These are phyloP conservation scores for Sodiomyces alkalinus DNA, from an alignment of 2,329 filamentous ascomycete species.

Conservation along the genomic window DNA sequence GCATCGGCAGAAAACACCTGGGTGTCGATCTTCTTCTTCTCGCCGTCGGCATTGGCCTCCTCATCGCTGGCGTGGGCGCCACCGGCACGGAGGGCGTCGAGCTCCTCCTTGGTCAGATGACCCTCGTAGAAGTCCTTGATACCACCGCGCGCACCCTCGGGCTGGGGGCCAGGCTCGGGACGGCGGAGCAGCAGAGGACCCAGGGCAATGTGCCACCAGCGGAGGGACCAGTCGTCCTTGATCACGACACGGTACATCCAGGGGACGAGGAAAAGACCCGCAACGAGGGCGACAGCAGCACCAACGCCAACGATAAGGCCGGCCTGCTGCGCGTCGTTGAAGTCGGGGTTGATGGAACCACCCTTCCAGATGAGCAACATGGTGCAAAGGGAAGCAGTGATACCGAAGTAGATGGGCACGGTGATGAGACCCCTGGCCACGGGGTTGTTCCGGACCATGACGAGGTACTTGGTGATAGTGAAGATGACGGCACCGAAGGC, in stretches of 20 bases:
- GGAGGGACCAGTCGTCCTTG: conserved; percentile 44
- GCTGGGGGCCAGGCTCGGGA: conserved; percentile 22
- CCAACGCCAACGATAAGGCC: conserved; percentile 39
- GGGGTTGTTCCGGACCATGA: conserved; percentile 37
- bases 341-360: conserved; percentile 26
- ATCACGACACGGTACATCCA: conserved; percentile 44
- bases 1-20: no score
- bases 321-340: conserved; percentile 31
- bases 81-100: conserved; percentile 18
- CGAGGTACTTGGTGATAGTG: conserved; percentile 38
- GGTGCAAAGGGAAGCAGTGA: conserved; percentile 26
- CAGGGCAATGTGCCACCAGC: conserved; percentile 34
- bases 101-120: conserved; percentile 36
- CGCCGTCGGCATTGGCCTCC: conserved; percentile 11
- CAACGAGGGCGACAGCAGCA: conserved; percentile 30
- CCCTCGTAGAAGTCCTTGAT: conserved; percentile 42
- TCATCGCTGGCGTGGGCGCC: neutral
- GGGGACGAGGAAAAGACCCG: conserved; percentile 39
- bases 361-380: conserved; percentile 48
- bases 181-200: conserved; percentile 37
- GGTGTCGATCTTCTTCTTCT: conserved; percentile 17
- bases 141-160: conserved; percentile 22
- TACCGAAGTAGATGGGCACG: conserved; percentile 3
- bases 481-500: conserved; percentile 39
- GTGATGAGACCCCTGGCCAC: conserved; percentile 33